phyloP scores from a whole-genome alignment of 176 grass and related monocot species.

The Juncus effusus region DNA sequence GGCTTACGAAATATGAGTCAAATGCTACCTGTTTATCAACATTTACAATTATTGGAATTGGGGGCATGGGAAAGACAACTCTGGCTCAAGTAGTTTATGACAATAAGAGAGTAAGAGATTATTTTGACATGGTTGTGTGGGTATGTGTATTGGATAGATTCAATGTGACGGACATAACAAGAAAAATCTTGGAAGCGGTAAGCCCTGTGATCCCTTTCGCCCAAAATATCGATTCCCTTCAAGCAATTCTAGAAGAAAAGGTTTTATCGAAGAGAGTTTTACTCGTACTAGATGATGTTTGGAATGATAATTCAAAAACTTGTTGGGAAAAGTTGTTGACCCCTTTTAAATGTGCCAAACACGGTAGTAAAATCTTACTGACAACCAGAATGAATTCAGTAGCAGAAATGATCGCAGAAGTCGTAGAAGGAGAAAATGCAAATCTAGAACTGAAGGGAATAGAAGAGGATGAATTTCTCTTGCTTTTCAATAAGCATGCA shows the following conservation, averaged over 20 bases:
- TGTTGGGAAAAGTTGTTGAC: slow-evolving; percentile 46
- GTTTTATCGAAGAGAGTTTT: slow-evolving; percentile 29
- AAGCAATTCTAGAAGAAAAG: slow-evolving; percentile 18
- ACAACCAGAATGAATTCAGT: not conserved
- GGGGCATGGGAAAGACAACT: slow-evolving; percentile 22
- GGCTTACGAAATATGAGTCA: slow-evolving; percentile 24
- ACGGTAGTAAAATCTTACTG: too few species aligned
- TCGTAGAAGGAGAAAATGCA: not conserved
- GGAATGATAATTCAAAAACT: slow-evolving; percentile 28
- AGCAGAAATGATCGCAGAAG: slow-evolving; percentile 7
- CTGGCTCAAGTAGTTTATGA: too few species aligned
- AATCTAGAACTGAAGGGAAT: slow-evolving; percentile 32
- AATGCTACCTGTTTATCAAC: not conserved
- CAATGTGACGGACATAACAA: slow-evolving; percentile 34
- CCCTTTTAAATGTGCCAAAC: slow-evolving; percentile 37
- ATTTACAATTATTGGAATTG: slow-evolving; percentile 37
- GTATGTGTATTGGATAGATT: slow-evolving; percentile 41
- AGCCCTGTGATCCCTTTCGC: not conserved
- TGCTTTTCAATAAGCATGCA: slow-evolving; percentile 40
- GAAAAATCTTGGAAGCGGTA: slow-evolving; percentile 29
- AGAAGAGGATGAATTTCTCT: slow-evolving; percentile 16
- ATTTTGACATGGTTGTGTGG: slow-evolving; percentile 35
- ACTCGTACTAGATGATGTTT: slow-evolving; percentile 18
- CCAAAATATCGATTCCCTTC: slow-evolving; percentile 19
- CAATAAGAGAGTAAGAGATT: slow-evolving; percentile 13